These are phyloP conservation scores for Abrus pulchellus DNA, from an alignment of 306 rosid genomes.

Conservation along the genomic window DNA sequence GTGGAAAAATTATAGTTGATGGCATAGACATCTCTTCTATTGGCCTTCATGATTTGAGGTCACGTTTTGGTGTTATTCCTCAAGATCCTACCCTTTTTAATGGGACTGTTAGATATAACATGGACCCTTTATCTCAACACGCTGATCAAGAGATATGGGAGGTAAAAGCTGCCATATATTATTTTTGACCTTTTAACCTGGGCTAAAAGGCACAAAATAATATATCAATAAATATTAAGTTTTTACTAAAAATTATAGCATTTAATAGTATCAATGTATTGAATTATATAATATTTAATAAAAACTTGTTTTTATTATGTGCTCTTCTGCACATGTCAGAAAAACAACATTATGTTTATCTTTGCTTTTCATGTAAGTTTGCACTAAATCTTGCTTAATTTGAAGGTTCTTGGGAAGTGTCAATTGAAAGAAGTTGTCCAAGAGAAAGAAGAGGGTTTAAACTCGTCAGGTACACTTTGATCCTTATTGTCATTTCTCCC, in stretches of 20 bases:
- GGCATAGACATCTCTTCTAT: slow-evolving; percentile 73
- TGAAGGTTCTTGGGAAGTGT: slow-evolving; percentile 74
- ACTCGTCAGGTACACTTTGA: slow-evolving; percentile 57
- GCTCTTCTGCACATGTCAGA: no score
- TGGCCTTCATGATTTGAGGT: slow-evolving; percentile 81
- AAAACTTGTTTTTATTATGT: no score
- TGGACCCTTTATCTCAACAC: slow-evolving; percentile 71
- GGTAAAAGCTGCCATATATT: slow-evolving; percentile 50
- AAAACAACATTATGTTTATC: no score
- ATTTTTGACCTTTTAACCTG: no score
- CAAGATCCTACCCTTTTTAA: slow-evolving; percentile 86
- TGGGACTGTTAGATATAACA: slow-evolving; percentile 73
- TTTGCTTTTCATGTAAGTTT: neutral
- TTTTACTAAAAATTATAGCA: no score
- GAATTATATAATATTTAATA: no score
- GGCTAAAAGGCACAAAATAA: no score
- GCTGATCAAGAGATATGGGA: slow-evolving; percentile 75
- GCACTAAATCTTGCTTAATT: neutral
- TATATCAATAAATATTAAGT: no score
- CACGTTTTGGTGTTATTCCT: slow-evolving; percentile 75
- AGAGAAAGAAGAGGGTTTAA: slow-evolving; percentile 63
- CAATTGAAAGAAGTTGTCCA: slow-evolving; percentile 66
- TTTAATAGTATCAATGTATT: no score
- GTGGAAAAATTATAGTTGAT: slow-evolving; percentile 69
- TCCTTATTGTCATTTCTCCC: neutral